Evolutionary conservation across 1,284 basidiomycete genomes (phyloP), one percentile per base, ranked within the genome.

Genomic region (Naganishia sp.): DNA sequence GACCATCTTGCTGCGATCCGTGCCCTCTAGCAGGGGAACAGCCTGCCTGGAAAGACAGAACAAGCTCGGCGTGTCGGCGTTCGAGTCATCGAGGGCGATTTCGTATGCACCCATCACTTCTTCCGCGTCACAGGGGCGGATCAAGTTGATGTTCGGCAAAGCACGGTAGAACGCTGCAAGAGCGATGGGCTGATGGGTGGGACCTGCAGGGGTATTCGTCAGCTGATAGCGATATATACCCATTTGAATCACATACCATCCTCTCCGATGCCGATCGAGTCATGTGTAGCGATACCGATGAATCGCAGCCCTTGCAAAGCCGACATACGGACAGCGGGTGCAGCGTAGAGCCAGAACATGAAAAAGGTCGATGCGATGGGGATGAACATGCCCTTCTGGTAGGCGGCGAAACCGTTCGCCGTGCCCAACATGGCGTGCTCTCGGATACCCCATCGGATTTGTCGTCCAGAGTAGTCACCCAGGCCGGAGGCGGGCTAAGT

Each of bases 291-390:
- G 42, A 78, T 73, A 47, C 71, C 74, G 68, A 78, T 76, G 65
- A 76, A 72, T 31, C 77, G 72, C 6, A 78, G 72, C 6, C 72
- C 71, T 63, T 75, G 74, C 6, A 78, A 67, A 10, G 75, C 75
- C 2, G 75, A 66, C 77, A 78, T 77, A 28, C 77, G 76, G 1
- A 68, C 72, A 21, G 77, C 75, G 0, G 77, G 75, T 10, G 76
- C 77, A n/a, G 75, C 75, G 66, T 78, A 78, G 2, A 77, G 67
- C 73, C 73, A 76, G 70, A 78, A 78, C 74, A 78, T 78, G 71
- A 78, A 76, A 70, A 76, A 78, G 23, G 75, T 77, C 15, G 76
- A 94, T 90, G 73, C 90, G 90, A 81, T 91, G 87, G 76, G 76
- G 28, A 77, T 69, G 65, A 75, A 73, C 67, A 72, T 71, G 21